These are phyloP conservation scores for Cystofilobasidium bisporidii DNA, from an alignment of 768 basidiomycete genomes.

Conservation along the genomic window DNA sequence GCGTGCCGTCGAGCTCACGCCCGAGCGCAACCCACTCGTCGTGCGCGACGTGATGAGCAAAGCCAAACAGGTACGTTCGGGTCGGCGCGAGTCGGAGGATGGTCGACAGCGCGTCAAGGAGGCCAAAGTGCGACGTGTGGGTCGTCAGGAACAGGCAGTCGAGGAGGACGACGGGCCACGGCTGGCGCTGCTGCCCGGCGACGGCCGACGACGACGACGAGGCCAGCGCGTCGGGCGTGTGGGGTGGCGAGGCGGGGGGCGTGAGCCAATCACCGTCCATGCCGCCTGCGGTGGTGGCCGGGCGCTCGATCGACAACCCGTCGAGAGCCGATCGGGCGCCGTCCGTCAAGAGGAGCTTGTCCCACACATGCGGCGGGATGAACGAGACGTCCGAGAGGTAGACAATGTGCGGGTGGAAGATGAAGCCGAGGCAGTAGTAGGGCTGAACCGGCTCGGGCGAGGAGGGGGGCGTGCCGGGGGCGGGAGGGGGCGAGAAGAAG, in stretches of 20 bases:
- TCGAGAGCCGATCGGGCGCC: neutral
- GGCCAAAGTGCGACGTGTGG: slow-evolving; percentile 71
- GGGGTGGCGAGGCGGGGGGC: slow-evolving; percentile 38
- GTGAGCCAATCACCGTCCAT: neutral
- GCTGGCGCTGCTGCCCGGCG: slow-evolving; percentile 20
- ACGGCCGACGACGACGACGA: slow-evolving; percentile 31
- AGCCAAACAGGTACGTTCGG: slow-evolving; percentile 64
- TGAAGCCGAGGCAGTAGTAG: slow-evolving; percentile 40
- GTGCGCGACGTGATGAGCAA: slow-evolving; percentile 66
- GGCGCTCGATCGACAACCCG: neutral
- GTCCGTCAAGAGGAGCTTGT: slow-evolving; percentile 8
- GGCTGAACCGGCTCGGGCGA: slow-evolving; percentile 37
- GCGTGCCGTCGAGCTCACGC: slow-evolving; percentile 42
- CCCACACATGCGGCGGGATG: slow-evolving; percentile 49
- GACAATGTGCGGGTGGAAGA: slow-evolving; percentile 51
- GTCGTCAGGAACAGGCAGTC: slow-evolving; percentile 58
- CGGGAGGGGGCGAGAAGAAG: slow-evolving; percentile 47
- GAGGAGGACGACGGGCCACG: slow-evolving; percentile 55
- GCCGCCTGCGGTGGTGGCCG: neutral
- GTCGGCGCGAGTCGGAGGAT: slow-evolving; percentile 52
- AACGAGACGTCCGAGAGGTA: slow-evolving; percentile 77
- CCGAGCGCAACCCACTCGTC: slow-evolving; percentile 64
- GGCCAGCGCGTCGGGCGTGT: slow-evolving; percentile 28
- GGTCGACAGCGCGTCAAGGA: slow-evolving; percentile 53
- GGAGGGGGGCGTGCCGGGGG: slow-evolving; percentile 44